Conservation (phyloP, 192 early-diverging fungal genomes). For the Funneliformis mosseae region DNA sequence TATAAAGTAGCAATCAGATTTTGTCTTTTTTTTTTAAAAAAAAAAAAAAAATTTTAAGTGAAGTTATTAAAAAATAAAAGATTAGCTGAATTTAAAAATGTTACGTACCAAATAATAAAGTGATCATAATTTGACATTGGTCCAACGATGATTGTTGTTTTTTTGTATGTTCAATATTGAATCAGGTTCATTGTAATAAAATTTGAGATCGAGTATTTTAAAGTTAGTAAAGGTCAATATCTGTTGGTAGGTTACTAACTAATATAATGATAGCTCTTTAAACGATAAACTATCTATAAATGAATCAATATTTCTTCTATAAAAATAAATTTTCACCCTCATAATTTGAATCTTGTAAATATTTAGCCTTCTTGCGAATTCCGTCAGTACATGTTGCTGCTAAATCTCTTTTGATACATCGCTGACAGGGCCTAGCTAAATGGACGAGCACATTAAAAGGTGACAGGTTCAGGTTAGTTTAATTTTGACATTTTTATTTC, state of each 20-base stretch:
- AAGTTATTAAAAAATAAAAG: neutral
- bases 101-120: neutral
- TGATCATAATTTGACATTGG: neutral
- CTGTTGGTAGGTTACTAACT: neutral
- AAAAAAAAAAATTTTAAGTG: neutral
- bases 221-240: slow-evolving; percentile 26
- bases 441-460: too few relatives aligned
- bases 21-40: neutral
- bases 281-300: too few relatives aligned
- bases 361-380: slow-evolving; percentile 89
- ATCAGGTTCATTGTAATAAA: slow-evolving; percentile 3
- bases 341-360: slow-evolving; percentile 70
- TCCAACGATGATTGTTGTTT: too few relatives aligned
- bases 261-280: neutral
- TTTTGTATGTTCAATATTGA: neutral
- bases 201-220: slow-evolving; percentile 1
- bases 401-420: slow-evolving; percentile 84
- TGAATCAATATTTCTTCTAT: neutral
- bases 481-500: too few relatives aligned
- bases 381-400: slow-evolving; percentile 80
- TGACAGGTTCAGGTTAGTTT: too few relatives aligned
- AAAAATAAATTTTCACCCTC: slow-evolving; percentile 30
- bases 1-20: neutral
- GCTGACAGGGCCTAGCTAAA: slow-evolving; percentile 78
- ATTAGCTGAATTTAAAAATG: neutral